Conservation (phyloP, 1,284 basidiomycete species). For the Kwoniella shivajii region DNA sequence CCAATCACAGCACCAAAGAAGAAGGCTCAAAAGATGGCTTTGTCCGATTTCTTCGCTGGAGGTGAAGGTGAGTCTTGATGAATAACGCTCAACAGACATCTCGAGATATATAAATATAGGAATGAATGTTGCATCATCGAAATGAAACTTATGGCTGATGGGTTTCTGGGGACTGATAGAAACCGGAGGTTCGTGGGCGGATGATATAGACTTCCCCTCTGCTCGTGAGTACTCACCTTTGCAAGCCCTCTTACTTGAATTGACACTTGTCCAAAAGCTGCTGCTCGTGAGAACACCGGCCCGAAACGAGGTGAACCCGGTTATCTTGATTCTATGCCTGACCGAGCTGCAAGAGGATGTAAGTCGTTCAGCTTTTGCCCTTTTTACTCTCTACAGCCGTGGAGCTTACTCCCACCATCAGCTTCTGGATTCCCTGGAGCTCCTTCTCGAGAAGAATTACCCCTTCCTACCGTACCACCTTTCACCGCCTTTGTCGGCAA, state of each 20-base stretch:
- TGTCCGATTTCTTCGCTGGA: conserved; percentile 87
- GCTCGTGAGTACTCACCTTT: conserved; percentile 68
- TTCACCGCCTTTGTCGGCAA: conserved; percentile 97
- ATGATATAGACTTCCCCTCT: conserved; percentile 90
- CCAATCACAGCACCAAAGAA: conserved; percentile 60
- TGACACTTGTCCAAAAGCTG: conserved; percentile 55
- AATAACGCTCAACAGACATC: no score
- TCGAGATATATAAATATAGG: no score
- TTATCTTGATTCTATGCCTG: conserved; percentile 55
- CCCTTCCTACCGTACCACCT: conserved; percentile 90
- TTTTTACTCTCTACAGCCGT: background rate
- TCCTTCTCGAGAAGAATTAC: conserved; percentile 79
- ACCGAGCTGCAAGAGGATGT: conserved; percentile 29
- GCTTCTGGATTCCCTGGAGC: conserved; percentile 35
- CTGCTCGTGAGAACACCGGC: conserved; percentile 46
- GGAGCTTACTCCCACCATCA: conserved; percentile 4
- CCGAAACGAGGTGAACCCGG: conserved; percentile 53
- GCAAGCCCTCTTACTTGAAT: no score
- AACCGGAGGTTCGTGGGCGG: conserved; percentile 93
- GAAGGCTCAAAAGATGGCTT: conserved; percentile 84
- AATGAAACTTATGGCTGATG: no score
- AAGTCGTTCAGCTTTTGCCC: background rate
- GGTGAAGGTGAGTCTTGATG: conserved; percentile 64
- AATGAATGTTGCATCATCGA: no score
- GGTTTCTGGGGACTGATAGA: no score